Evolutionary conservation across 345 rosid species (phyloP).

Genomic region (Citrus sp.): DNA sequence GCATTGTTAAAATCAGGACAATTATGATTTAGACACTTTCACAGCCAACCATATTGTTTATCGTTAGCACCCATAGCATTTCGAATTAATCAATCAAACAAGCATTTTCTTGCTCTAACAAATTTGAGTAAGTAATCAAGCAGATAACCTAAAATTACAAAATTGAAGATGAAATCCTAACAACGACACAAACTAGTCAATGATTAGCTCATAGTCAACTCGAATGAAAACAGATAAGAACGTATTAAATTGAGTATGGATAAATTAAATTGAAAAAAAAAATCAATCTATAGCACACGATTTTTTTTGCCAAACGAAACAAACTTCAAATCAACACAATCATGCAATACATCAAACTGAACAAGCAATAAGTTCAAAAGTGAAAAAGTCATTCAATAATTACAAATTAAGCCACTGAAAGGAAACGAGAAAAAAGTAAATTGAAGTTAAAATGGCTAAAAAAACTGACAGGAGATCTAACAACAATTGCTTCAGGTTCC

Average conservation of each 20-base stretch:
- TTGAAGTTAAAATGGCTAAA: background rate
- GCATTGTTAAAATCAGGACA: background rate
- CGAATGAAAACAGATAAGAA: background rate
- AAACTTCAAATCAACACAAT: background rate
- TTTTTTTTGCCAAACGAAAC: background rate
- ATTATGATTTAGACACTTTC: background rate
- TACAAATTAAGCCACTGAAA: slow-evolving; percentile 5
- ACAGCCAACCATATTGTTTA: background rate
- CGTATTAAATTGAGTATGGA: background rate
- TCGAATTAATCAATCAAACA: background rate
- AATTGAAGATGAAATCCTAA: background rate
- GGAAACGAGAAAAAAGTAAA: background rate
- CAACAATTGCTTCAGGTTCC: slow-evolving; percentile 54
- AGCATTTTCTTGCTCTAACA: background rate
- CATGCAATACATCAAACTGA: background rate
- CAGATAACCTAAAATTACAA: background rate
- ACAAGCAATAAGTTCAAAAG: background rate
- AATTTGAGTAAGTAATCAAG: background rate
- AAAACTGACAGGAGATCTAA: slow-evolving; percentile 78
- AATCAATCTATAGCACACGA: background rate
- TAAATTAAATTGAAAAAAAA: background rate
- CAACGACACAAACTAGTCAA: background rate
- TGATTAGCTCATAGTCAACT: background rate
- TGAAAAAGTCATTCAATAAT: background rate
- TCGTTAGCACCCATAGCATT: background rate